Evolutionary conservation across 1,284 basidiomycete genomes (phyloP), one percentile per base, ranked within the genome.

Genomic region (Cryptococcus hybrid): DNA sequence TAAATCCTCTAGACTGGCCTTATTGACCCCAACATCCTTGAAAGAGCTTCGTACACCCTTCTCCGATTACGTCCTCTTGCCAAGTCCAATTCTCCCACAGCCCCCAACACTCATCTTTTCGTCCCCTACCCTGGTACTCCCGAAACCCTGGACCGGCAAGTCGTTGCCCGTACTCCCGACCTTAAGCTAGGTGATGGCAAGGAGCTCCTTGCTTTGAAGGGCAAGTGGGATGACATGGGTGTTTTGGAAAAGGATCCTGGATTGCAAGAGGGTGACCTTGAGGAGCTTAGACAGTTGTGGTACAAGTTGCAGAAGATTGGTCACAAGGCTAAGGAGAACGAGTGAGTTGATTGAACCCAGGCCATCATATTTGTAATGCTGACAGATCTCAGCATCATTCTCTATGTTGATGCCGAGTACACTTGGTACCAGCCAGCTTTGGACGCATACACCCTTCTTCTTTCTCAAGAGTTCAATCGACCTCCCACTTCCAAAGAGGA

Each of bases 321-420:
- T 63, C 63, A 76, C 5, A 81, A 78, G 48, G 90, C 88, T 0
- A 78, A 83, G 67, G 79, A 84, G 53, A 64, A 69, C 49, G 61
- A 67, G 73, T 66, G 51, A 63, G 69, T 68, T 44, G 11, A 34
- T 46, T 12, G 15, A 9, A 34, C 40, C 42, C 7, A 44, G 30
- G 34, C 18, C 9, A 38, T 38, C 18, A 18, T 18, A 18, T 18
- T 18, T 18, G 18, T 18, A 18, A 18, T 18, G 51, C 61, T 63
- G 50, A 62, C 50, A n/a, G 40, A 37, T 15, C 24, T 8, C 52
- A 74, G 74, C 18, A 70, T 78, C 54, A 68, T 70, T 63, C 78
- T 94, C 43, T 84, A 89, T 51, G 80, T 94, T 47, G 91, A 93
- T 68, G 90, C 91, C 5, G 91, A 94, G 70, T 84, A 91, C 71